Evolutionary conservation across 176 grass and related monocot genomes (phyloP).

Genomic region (Musa troglodytarum): DNA sequence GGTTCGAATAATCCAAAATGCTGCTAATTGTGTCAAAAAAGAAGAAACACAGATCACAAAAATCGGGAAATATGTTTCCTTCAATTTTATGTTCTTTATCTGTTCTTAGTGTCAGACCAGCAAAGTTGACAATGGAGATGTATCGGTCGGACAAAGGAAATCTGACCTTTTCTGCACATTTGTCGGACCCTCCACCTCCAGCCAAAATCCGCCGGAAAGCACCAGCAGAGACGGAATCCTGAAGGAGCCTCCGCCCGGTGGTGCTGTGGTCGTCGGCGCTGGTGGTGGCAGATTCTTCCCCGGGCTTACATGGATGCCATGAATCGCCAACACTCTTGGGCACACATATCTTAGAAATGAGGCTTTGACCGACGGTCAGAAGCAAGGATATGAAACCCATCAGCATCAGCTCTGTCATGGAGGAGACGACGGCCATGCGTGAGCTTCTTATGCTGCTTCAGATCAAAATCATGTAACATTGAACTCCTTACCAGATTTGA

Average conservation of each 20-base stretch:
- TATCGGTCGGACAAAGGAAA: background rate
- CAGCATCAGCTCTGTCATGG: slow-evolving; percentile 14
- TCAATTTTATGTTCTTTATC: too few species aligned
- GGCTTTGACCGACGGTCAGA: background rate
- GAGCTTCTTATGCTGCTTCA: too few species aligned
- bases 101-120: too few species aligned
- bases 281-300: background rate
- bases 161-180: background rate
- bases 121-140: too few species aligned
- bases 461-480: background rate
- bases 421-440: too few species aligned
- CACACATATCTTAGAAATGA: slow-evolving; percentile 8
- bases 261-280: too few species aligned
- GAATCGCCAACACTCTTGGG: background rate
- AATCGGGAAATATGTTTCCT: too few species aligned
- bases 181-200: background rate
- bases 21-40: too few species aligned
- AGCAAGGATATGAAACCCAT: slow-evolving; percentile 14
- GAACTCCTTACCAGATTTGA: slow-evolving; percentile 11
- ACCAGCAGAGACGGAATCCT: background rate
- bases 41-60: too few species aligned
- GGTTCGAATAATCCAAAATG: too few species aligned
- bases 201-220: slow-evolving; percentile 11
- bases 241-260: background rate
- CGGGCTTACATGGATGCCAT: slow-evolving; percentile 2